Conservation (phyloP, 176 grass and related monocot genomes). For the Coix lacrymajobi region DNA sequence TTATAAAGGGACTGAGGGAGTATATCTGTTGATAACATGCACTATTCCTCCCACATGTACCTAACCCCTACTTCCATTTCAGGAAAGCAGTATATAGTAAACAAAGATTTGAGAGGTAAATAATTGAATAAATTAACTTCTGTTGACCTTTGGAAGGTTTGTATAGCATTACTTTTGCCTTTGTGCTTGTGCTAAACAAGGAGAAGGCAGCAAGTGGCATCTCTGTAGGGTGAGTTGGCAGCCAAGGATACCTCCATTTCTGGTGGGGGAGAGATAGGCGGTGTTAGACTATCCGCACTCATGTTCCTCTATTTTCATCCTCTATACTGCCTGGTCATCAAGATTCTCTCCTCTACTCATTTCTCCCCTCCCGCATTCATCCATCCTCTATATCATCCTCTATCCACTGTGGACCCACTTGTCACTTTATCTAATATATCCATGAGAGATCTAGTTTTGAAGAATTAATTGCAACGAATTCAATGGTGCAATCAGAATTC, state of each 20-base stretch:
- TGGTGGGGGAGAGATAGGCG: constrained; percentile 10
- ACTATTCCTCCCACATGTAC: background rate
- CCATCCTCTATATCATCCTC: too few relatives aligned
- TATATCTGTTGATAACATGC: background rate
- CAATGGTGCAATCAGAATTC: too few relatives aligned
- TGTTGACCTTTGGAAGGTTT: constrained; percentile 16
- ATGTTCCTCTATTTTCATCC: too few relatives aligned
- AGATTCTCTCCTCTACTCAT: too few relatives aligned
- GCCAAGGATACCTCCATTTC: constrained; percentile 31
- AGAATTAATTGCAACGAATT: too few relatives aligned
- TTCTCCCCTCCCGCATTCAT: too few relatives aligned
- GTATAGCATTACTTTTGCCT: constrained; percentile 11
- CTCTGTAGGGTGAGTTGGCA: constrained; percentile 26
- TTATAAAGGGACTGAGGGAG: too few relatives aligned
- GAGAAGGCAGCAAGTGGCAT: constrained; percentile 43
- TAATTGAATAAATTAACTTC: background rate
- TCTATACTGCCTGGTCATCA: too few relatives aligned
- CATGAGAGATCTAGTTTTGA: too few relatives aligned
- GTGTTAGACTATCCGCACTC: too few relatives aligned
- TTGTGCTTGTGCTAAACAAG: constrained; percentile 32
- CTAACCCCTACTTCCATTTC: constrained; percentile 2
- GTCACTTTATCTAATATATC: too few relatives aligned
- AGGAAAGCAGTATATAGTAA: background rate
- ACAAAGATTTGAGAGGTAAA: background rate
- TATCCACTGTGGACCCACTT: too few relatives aligned